Conservation (phyloP, 192 early-diverging fungal genomes). For the Allomyces macrogynus region DNA sequence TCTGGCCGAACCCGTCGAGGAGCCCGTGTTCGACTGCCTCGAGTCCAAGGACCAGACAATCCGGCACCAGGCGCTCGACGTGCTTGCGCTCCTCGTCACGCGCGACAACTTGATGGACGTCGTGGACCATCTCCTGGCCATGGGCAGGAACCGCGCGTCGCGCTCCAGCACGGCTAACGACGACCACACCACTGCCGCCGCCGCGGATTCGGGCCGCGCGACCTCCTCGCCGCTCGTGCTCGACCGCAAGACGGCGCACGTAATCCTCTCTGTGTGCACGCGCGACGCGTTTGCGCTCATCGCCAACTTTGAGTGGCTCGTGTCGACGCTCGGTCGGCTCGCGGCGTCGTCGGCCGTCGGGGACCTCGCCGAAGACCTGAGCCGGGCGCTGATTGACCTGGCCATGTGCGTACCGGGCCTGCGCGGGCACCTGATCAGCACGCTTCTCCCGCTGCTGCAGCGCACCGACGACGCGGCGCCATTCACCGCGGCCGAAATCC, state of each 20-base stretch:
- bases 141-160: slow-evolving; percentile 8
- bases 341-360: slow-evolving; percentile 3
- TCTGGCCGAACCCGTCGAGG: slow-evolving; percentile 45
- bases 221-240: not conserved
- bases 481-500: not conserved
- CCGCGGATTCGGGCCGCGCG: not conserved
- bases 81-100: slow-evolving; percentile 70
- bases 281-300: slow-evolving; percentile 66
- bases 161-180: not conserved
- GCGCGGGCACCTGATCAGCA: not conserved
- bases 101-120: slow-evolving; percentile 58
- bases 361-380: not conserved
- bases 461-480: not conserved
- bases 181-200: not conserved
- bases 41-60: slow-evolving; percentile 86
- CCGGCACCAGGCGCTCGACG: slow-evolving; percentile 65
- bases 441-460: not conserved
- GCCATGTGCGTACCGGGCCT: not conserved
- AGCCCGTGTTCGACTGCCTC: slow-evolving; percentile 66
- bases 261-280: slow-evolving; percentile 24
- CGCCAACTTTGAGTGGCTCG: slow-evolving; percentile 90
- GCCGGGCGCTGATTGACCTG: not conserved
- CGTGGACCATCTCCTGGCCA: slow-evolving; percentile 53
- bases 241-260: not conserved
- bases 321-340: slow-evolving; percentile 57